These are phyloP conservation scores for Aspergillus udagawae DNA, from an alignment of 2,329 filamentous ascomycete species.

Conservation along the genomic window DNA sequence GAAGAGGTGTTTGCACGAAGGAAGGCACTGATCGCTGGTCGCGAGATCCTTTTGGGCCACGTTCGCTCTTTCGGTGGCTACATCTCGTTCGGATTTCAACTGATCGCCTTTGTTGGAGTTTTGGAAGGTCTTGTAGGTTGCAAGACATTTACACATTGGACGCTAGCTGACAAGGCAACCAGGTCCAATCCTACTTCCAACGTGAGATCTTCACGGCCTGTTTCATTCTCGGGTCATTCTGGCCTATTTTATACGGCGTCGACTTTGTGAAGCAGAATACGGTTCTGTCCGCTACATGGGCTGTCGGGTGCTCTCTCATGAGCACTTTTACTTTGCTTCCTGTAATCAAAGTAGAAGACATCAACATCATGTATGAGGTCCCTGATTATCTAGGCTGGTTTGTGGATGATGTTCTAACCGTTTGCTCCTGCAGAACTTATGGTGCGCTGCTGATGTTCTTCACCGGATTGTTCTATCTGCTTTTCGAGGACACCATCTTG, in stretches of 20 bases:
- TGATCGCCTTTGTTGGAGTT: conserved; percentile 65
- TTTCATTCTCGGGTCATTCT: conserved; percentile 71
- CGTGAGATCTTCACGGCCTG: conserved; percentile 80
- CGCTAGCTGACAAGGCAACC: conserved; percentile 2
- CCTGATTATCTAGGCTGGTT: background rate
- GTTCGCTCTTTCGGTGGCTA: conserved; percentile 58
- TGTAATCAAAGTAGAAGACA: conserved; percentile 77
- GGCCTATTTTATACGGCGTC: conserved; percentile 71
- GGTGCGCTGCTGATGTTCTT: conserved; percentile 75
- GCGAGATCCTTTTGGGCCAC: conserved; percentile 64
- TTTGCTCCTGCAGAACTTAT: conserved; percentile 51
- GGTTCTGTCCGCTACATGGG: conserved; percentile 66
- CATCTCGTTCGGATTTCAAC: conserved; percentile 60
- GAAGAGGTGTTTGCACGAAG: conserved; percentile 85
- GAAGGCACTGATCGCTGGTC: conserved; percentile 63
- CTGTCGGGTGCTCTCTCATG: conserved; percentile 73
- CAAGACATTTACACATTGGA: background rate
- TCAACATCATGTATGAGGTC: conserved; percentile 63
- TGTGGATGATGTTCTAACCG: conserved; percentile 3
- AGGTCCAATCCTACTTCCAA: conserved; percentile 90
- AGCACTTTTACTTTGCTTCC: conserved; percentile 85
- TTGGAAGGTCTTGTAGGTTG: conserved; percentile 69
- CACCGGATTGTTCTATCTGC: conserved; percentile 72
- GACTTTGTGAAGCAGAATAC: conserved; percentile 66
- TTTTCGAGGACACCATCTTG: conserved; percentile 67